phyloP scores from a whole-genome alignment of 345 rosid species.

The Camelina laxa region DNA sequence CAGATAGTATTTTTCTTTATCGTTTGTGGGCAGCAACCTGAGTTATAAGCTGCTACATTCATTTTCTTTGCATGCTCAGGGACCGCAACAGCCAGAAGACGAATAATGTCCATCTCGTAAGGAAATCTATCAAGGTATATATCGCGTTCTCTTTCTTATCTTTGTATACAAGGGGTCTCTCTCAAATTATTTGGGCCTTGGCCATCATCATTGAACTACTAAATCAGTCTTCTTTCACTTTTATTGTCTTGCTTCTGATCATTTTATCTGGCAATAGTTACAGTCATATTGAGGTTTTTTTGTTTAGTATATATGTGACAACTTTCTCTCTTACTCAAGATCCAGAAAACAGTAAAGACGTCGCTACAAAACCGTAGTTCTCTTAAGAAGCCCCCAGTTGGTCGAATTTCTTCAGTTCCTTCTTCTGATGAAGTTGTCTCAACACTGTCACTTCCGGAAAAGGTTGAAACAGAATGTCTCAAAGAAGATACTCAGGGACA shows the following conservation, averaged over 20 bases:
- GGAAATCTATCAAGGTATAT: slow-evolving; percentile 60
- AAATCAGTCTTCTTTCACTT: slow-evolving; percentile 6
- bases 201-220: slow-evolving; percentile 17
- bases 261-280: slow-evolving; percentile 15
- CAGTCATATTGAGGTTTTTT: slow-evolving; percentile 3
- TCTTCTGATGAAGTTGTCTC: slow-evolving; percentile 45
- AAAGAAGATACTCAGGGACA: slow-evolving; percentile 47
- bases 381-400: slow-evolving; percentile 41
- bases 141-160: slow-evolving; percentile 10
- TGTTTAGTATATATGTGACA: slow-evolving; percentile 23
- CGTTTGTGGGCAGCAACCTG: slow-evolving; percentile 6
- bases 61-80: slow-evolving; percentile 45
- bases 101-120: slow-evolving; percentile 41
- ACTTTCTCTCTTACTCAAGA: slow-evolving; percentile 28
- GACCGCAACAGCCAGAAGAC: slow-evolving; percentile 46
- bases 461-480: slow-evolving; percentile 44
- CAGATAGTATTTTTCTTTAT: not conserved
- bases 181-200: not conserved
- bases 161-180: slow-evolving; percentile 23
- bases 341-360: slow-evolving; percentile 41
- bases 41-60: slow-evolving; percentile 25
- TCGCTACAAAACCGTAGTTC: slow-evolving; percentile 40
- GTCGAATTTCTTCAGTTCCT: slow-evolving; percentile 42
- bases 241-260: slow-evolving; percentile 14
- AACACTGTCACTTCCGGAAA: slow-evolving; percentile 39